phyloP scores from a whole-genome alignment of 805 yeast species.

The Wickerhamiella sergipiensis region DNA sequence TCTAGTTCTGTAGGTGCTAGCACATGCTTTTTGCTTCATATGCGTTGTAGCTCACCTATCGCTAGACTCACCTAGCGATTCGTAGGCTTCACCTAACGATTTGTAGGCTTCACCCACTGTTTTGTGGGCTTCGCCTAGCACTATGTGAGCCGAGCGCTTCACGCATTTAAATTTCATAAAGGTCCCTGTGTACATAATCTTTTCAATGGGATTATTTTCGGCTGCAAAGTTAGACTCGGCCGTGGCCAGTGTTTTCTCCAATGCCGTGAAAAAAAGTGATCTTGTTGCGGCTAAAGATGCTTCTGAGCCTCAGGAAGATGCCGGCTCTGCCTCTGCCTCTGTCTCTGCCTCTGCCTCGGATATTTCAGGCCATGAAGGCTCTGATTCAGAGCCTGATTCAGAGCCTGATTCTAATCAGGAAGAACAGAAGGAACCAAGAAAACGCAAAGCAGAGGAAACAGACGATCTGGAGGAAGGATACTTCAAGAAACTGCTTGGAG shows the following conservation, averaged over 20 bases:
- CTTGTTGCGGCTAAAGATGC: not conserved
- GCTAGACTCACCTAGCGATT: too few species aligned
- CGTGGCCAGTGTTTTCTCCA: slow-evolving; percentile 3
- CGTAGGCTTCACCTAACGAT: too few species aligned
- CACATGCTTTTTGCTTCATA: too few species aligned
- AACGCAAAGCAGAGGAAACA: slow-evolving; percentile 18
- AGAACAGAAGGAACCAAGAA: not conserved
- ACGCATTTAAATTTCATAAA: slow-evolving; percentile 3
- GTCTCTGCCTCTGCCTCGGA: too few species aligned
- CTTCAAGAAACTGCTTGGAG: slow-evolving; percentile 17
- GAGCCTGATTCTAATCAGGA: not conserved
- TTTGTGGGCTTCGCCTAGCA: too few species aligned
- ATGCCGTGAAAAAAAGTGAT: not conserved
- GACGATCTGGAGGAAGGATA: slow-evolving; percentile 19
- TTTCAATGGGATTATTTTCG: slow-evolving; percentile 9
- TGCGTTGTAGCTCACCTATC: too few species aligned
- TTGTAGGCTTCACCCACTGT: too few species aligned
- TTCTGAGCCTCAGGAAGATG: not conserved
- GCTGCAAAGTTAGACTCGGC: slow-evolving; percentile 1
- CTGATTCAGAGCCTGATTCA: not conserved
- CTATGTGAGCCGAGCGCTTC: too few species aligned
- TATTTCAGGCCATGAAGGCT: too few species aligned
- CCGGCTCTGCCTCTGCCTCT: too few species aligned
- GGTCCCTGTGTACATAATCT: too few species aligned
- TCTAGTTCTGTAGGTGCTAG: too few species aligned